Base-by-base conservation (phyloP, 805 yeast genomes). In the Starmerella tilneyi region DNA sequence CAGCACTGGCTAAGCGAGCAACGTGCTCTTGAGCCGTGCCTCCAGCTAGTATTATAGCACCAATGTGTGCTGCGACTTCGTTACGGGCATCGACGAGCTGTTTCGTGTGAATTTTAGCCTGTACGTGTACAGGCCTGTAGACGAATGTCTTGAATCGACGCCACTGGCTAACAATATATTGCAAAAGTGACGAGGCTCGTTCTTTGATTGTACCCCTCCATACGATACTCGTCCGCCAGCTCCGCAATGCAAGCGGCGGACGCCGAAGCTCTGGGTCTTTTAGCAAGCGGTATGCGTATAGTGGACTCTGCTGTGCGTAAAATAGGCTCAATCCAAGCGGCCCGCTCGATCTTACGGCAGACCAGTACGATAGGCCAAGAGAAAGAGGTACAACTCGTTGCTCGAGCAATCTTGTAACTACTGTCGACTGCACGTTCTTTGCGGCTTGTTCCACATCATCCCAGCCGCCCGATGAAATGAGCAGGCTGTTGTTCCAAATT, bases 401-500 rank as follows among this genome's bases (percentile, higher is more conserved):
- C n/a, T 47, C 45, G 19, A 52, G 48, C 16, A 46, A 43, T 8
- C 39, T 37, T 4, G 33, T 27, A n/a, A 55, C 17, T 3, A 49
- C 41, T 13, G 41, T 12, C 9, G 46, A 35, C 28, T 50, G 44
- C 26, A 56, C 58, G 21, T 46, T 50, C 19, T 44, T 40, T 9
- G 55, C 49, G 2, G 58, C 54, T 17, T 41, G 26, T 4, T 49
- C 51, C 1, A 49, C 57, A n/a, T 53, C 58, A 5, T 41, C 40
- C 59, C 59, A 56, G 37, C 46, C 35, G 30, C 56, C 56, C 13
- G 43, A 44, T 2, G 48, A 38, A 13, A 56, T 46, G 13, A 55
- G 52, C 22, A 55, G 51, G 45, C 40, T 41, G 39, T 45, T 46
- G 23, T 49, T 49, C 55, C 53, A 49, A 15, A 49, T 45, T 38